Percentiles rank a stretch among this genome's conserved stretches.
Conservation (phyloP, 2,329 filamentous ascomycete species). For the Cercospora beticola region DNA sequence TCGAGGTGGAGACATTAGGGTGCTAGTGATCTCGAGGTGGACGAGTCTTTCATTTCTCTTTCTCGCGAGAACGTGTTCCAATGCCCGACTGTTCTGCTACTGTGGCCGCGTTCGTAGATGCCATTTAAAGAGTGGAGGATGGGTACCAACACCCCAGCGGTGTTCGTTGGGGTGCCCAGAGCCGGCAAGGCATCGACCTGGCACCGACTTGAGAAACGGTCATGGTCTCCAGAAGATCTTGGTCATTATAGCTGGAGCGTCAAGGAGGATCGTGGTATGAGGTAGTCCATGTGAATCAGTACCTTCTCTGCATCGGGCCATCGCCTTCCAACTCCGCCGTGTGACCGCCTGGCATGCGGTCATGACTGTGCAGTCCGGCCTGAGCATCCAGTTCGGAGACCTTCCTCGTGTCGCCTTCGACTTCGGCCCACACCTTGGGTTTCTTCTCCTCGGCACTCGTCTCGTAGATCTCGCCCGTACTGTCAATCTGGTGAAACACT, state of each 20-base stretch:
- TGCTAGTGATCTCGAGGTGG: neutral
- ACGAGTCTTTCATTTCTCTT: neutral
- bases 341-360: neutral
- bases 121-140: neutral
- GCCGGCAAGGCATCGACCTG: neutral
- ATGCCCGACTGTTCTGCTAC: neutral
- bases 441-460: slow-evolving; percentile 1
- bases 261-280: neutral
- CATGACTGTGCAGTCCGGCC: neutral
- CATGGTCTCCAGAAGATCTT: neutral
- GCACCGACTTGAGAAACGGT: neutral
- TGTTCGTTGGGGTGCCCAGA: neutral
- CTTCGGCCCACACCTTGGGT: neutral
- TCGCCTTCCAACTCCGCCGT: slow-evolving; percentile 9
- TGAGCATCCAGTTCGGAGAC: slow-evolving; percentile 3
- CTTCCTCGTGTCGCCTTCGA: slow-evolving; percentile 4
- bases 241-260: neutral
- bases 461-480: neutral
- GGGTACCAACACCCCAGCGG: neutral
- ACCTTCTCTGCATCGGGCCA: neutral
- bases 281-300: neutral
- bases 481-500: slow-evolving; percentile 5
- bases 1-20: neutral
- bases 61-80: neutral
- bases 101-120: neutral